Conservation (phyloP, 495 filamentous ascomycete species). For the Penicillium desertorum region DNA sequence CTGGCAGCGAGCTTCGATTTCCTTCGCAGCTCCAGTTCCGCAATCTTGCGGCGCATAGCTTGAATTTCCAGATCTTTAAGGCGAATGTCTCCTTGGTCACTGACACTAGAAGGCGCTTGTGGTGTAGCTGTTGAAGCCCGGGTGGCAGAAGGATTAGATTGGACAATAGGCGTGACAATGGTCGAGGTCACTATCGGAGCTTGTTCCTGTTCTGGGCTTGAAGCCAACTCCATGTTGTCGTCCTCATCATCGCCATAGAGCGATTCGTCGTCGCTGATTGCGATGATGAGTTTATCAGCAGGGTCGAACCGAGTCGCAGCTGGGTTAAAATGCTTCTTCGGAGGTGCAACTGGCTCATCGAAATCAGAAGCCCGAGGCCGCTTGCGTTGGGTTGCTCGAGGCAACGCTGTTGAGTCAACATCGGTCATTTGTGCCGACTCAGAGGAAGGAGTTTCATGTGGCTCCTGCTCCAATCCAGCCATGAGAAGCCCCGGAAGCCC, state of each 20-base stretch:
- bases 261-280: slow-evolving; percentile 70
- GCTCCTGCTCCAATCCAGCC: slow-evolving; percentile 28
- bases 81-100: slow-evolving; percentile 58
- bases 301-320: slow-evolving; percentile 16
- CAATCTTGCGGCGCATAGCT: slow-evolving; percentile 71
- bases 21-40: slow-evolving; percentile 68
- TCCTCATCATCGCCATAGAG: slow-evolving; percentile 46
- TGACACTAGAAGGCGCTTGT: slow-evolving; percentile 32
- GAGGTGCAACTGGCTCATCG: slow-evolving; percentile 48
- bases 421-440: slow-evolving; percentile 14
- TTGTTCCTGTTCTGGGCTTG: slow-evolving; percentile 15
- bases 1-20: slow-evolving; percentile 52
- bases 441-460: slow-evolving; percentile 6
- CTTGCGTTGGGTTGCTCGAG: slow-evolving; percentile 56
- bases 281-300: slow-evolving; percentile 57
- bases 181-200: background rate
- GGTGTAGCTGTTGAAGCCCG: slow-evolving; percentile 39
- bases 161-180: slow-evolving; percentile 11
- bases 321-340: slow-evolving; percentile 64
- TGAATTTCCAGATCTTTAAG: slow-evolving; percentile 69
- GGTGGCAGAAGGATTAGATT: slow-evolving; percentile 10
- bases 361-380: slow-evolving; percentile 87
- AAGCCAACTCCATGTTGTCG: slow-evolving; percentile 39
- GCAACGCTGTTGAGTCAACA: slow-evolving; percentile 29
- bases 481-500: slow-evolving; percentile 57